phyloP scores from a whole-genome alignment of 768 basidiomycete species.

The Daedaleopsis nitida region DNA sequence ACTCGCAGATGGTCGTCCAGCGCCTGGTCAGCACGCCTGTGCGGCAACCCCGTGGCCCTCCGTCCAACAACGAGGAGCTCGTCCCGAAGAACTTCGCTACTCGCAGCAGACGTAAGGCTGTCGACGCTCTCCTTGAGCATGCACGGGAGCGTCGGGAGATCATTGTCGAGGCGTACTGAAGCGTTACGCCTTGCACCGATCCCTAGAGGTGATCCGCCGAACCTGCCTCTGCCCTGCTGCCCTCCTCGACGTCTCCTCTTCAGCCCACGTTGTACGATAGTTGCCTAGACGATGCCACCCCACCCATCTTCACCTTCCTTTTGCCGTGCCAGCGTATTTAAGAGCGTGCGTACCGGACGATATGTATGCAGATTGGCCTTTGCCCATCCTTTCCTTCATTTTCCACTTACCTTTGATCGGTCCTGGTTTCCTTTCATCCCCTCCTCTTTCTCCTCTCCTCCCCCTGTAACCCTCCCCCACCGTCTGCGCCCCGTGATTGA shows the following conservation, averaged over 20 bases:
- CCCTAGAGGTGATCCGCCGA: not conserved
- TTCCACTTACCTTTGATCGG: slow-evolving; percentile 20
- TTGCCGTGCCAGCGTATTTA: slow-evolving; percentile 24
- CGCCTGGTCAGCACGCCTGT: slow-evolving; percentile 69
- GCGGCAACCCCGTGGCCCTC: slow-evolving; percentile 87
- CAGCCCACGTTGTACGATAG: slow-evolving; percentile 25
- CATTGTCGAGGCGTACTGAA: slow-evolving; percentile 68
- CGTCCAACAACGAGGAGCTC: slow-evolving; percentile 83
- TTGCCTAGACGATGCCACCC: slow-evolving; percentile 17
- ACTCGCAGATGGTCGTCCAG: slow-evolving; percentile 39
- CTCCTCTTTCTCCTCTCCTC: slow-evolving; percentile 6
- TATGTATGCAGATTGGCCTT: slow-evolving; percentile 22
- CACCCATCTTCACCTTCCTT: slow-evolving; percentile 13
- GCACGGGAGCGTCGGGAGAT: slow-evolving; percentile 76
- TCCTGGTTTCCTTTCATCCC: slow-evolving; percentile 13
- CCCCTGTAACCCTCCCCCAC: not conserved
- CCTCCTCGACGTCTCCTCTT: slow-evolving; percentile 11
- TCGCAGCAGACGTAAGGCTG: slow-evolving; percentile 81
- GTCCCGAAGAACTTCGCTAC: slow-evolving; percentile 89
- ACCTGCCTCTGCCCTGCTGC: slow-evolving; percentile 7
- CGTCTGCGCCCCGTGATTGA: not conserved
- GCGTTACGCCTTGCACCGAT: not conserved
- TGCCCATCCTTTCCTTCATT: slow-evolving; percentile 25
- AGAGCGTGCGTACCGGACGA: slow-evolving; percentile 25
- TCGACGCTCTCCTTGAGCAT: slow-evolving; percentile 80